Conservation (phyloP, 2,329 filamentous ascomycete species). For the Ceratocystis albifundus region DNA sequence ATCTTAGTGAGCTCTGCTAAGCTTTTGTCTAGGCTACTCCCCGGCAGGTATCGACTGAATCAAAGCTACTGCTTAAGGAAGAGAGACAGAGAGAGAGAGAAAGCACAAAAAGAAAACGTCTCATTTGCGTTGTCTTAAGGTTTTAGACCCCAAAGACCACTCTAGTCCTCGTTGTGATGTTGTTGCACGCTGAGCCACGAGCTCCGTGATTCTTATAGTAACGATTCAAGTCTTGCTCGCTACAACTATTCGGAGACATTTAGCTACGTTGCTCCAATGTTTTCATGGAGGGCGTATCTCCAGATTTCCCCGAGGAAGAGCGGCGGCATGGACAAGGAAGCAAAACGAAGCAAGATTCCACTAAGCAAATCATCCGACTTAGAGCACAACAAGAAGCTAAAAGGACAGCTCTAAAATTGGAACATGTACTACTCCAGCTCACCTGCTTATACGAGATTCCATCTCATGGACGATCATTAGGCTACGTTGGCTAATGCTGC, state of each 20-base stretch:
- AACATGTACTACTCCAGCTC: not conserved
- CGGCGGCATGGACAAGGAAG: not conserved
- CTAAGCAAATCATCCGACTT: not conserved
- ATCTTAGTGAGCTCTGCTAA: no score
- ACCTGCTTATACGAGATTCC: constrained; percentile 5
- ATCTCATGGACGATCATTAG: not conserved
- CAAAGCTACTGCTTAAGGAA: no score
- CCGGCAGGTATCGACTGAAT: no score
- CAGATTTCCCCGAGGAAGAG: not conserved
- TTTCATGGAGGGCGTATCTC: not conserved
- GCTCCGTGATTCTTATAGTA: no score
- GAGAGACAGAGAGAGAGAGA: no score
- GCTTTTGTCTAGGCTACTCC: no score
- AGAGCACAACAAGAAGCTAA: not conserved
- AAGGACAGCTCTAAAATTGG: constrained; percentile 1
- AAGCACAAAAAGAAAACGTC: no score
- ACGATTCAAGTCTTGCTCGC: not conserved
- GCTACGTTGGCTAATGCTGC: not conserved
- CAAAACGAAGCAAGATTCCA: not conserved
- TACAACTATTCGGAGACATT: not conserved
- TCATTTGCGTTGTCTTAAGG: no score
- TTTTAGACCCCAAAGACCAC: no score
- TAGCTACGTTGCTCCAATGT: not conserved
- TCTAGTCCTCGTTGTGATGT: not conserved
- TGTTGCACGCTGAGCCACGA: not conserved